These are phyloP conservation scores for Ceriops tagal DNA, from an alignment of 345 rosid genomes.

Conservation along the genomic window DNA sequence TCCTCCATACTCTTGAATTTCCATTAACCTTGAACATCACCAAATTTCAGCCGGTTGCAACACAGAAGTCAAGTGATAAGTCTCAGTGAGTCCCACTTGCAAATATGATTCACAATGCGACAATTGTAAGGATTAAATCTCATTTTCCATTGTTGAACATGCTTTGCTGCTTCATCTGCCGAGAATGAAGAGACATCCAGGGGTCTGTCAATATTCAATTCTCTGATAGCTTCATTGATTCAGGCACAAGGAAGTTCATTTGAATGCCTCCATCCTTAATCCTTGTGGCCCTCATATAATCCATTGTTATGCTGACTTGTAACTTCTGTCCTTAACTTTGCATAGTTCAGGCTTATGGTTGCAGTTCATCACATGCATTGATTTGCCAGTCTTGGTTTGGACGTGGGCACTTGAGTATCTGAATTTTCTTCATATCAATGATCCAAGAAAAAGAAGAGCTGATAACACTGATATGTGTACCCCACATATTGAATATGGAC, in stretches of 20 bases:
- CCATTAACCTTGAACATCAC: neutral
- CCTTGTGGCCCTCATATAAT: slow-evolving; percentile 1
- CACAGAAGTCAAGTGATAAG: neutral
- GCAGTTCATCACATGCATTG: neutral
- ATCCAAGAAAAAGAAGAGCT: neutral
- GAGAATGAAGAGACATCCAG: neutral
- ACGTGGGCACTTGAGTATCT: neutral
- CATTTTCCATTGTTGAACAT: neutral
- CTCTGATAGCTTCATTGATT: neutral
- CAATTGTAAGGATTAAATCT: neutral
- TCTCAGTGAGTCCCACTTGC: neutral
- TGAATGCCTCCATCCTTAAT: neutral
- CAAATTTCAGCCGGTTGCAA: neutral
- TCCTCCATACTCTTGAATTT: neutral
- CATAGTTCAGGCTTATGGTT: neutral
- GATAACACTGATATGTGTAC: neutral
- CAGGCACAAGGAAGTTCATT: neutral
- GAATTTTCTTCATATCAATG: neutral
- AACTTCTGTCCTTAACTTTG: neutral
- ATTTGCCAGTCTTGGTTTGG: neutral
- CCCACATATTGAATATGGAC: neutral
- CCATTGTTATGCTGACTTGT: neutral
- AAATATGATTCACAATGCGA: neutral
- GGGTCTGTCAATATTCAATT: too few species aligned
- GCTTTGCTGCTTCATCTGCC: neutral